Evolutionary conservation across 2,329 filamentous ascomycete species (phyloP).

Genomic region (Xylaria sp.): DNA sequence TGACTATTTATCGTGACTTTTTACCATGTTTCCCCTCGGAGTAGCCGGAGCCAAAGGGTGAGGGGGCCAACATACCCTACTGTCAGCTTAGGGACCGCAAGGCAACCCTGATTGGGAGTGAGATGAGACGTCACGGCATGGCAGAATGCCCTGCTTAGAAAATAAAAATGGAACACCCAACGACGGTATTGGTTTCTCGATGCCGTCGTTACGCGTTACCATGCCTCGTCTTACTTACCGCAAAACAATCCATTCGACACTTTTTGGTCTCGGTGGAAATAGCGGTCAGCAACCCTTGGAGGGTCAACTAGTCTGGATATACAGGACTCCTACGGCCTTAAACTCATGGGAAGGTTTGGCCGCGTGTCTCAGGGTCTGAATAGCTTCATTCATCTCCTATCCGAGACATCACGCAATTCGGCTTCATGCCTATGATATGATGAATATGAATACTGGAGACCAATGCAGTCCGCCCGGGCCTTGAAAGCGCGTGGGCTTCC

Average conservation of each 20-base stretch:
- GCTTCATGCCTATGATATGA: not conserved
- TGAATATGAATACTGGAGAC: no score
- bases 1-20: slow-evolving; percentile 13
- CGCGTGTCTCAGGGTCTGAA: no score
- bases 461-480: no score
- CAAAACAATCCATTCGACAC: not conserved
- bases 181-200: slow-evolving; percentile 5
- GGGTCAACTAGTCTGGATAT: no score
- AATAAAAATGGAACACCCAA: not conserved
- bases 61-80: slow-evolving; percentile 5
- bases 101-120: slow-evolving; percentile 4
- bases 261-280: slow-evolving; percentile 9
- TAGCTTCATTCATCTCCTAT: no score
- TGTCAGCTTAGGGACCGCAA: slow-evolving; percentile 31
- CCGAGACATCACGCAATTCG: not conserved
- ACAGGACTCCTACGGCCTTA: no score
- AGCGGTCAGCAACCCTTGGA: slow-evolving; percentile 24
- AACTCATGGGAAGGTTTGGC: no score
- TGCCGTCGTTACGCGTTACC: slow-evolving; percentile 8
- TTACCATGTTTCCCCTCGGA: slow-evolving; percentile 6
- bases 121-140: slow-evolving; percentile 18
- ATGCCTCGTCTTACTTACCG: slow-evolving; percentile 28
- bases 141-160: slow-evolving; percentile 1
- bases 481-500: no score
- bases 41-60: slow-evolving; percentile 16